A percentile compares a stretch with the other conserved stretches of the same genome.
Conservation (phyloP, 352 stramenopile species). For the Globisporangium paddicum region DNA sequence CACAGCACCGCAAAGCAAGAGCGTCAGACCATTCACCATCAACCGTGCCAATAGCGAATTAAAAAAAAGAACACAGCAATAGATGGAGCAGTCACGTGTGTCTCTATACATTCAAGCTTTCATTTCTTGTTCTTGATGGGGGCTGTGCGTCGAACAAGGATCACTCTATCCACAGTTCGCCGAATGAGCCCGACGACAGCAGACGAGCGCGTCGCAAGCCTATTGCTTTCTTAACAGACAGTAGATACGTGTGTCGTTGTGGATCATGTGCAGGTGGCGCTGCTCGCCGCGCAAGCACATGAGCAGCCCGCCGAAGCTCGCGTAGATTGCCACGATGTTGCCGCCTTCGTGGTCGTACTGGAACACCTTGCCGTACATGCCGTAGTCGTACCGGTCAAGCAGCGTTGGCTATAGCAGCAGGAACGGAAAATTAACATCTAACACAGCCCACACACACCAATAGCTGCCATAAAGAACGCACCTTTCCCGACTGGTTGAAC, state of each 20-base stretch:
- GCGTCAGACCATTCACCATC: neutral
- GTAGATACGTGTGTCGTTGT: conserved; percentile 97
- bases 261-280: conserved; percentile 95
- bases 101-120: conserved; percentile 13
- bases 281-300: conserved; percentile 97
- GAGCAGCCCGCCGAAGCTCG: conserved; percentile 96
- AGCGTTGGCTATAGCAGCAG: conserved; percentile 67
- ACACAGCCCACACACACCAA: neutral
- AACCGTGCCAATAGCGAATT: too few species aligned
- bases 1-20: neutral
- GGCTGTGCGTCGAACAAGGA: neutral
- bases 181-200: neutral
- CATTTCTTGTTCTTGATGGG: neutral
- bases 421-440: neutral
- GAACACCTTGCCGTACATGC: conserved; percentile 98
- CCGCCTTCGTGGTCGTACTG: conserved; percentile 95
- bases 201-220: neutral
- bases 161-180: neutral
- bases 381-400: conserved; percentile 98
- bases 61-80: neutral
- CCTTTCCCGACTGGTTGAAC: conserved; percentile 91
- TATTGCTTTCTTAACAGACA: conserved; percentile 87
- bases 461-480: too few species aligned
- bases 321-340: conserved; percentile 92
- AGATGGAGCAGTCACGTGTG: conserved; percentile 8